Conservation (phyloP, 139 green algal species). For the Coelastrella sp. region DNA sequence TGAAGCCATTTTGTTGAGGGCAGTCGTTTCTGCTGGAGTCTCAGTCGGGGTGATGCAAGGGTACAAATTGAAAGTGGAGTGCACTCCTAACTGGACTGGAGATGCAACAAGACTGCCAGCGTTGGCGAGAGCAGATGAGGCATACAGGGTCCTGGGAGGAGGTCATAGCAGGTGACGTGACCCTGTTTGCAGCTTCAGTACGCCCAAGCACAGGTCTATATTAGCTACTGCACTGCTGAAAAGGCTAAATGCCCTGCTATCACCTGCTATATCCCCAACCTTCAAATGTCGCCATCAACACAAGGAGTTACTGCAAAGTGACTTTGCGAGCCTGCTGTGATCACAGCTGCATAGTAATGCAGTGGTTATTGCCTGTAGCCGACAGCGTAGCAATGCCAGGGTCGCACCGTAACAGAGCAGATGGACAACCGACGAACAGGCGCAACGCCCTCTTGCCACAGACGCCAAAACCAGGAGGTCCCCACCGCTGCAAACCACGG, state of each 20-base stretch:
- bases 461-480: background rate
- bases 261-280: no score
- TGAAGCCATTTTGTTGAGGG: background rate
- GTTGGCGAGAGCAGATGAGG: background rate
- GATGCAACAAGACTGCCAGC: background rate
- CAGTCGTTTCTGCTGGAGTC: constrained; percentile 4
- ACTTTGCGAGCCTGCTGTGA: no score
- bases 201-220: no score
- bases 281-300: no score
- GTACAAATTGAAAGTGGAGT: background rate
- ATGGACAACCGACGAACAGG: background rate
- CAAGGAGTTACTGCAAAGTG: no score
- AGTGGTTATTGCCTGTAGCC: no score
- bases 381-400: no score
- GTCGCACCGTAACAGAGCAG: no score
- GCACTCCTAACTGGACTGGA: background rate
- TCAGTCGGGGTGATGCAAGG: background rate
- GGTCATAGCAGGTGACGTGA: background rate
- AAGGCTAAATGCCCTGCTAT: no score
- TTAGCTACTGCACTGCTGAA: no score
- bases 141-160: background rate
- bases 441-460: background rate
- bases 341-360: no score
- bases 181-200: background rate
- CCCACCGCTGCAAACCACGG: no score